Base-by-base conservation (phyloP, 2,329 filamentous ascomycete genomes). In the Fusarium pilosicola region DNA sequence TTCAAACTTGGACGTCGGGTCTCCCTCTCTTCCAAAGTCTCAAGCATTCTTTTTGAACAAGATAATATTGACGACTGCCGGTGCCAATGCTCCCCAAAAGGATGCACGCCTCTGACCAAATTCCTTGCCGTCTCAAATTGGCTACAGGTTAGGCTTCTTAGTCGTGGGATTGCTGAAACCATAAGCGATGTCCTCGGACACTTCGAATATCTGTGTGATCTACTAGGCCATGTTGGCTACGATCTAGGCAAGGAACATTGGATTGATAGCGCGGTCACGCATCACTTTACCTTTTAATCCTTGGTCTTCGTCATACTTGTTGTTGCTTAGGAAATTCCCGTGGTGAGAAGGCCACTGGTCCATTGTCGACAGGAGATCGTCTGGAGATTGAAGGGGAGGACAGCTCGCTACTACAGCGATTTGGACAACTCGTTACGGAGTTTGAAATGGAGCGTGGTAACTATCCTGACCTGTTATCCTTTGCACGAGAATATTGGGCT, bases 1-100 rank as follows among this genome's bases (percentile, higher is more conserved):
- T 41, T 28, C 14, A 0, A 0, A 1, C 2, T 1, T 46, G 12
- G 18, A 11, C 4, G 0, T 28, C 9, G 8, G 0, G 5, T 11
- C 6, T 6, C 45, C 7, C 18, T 46, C 0, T 22, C 26, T 15
- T 3, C 18, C 0, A 11, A 22, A 6, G 9, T 28, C 45, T 28
- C 45, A 7, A 15, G 20, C 0, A 15, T 5, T 4, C 22, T 48
- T 15, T 28, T 48, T 28, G 45, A 48, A 13, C 18, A 28, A 22
- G 1, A 28, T 15, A 28, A 22, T 15, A 2, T 11, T 5, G 45
- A 48, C 13, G 26, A 22, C 9, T 48, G 45, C 20, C 45, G 13
- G 11, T 48, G 45, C 26, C 45, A 2, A 15, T 28, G 45, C 6
- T 48, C 45, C 18, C 45, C 26, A 7, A 48, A 28, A 22, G 45